Evolutionary conservation across 768 basidiomycete species (phyloP), one percentile per base, ranked within the genome.

Genomic region (Hericium coralloides): DNA sequence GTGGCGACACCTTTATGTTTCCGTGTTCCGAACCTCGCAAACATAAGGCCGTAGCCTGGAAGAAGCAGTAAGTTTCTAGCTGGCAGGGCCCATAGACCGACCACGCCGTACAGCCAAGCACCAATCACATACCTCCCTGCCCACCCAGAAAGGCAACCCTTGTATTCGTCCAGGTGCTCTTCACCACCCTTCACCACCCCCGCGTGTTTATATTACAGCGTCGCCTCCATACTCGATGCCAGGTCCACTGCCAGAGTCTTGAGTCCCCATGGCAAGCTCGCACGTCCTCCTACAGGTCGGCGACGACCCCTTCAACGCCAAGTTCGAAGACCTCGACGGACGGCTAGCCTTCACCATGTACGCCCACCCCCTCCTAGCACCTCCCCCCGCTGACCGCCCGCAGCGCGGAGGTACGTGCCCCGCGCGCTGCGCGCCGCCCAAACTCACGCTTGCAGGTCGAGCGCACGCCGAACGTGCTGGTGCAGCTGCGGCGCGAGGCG

Each of bases 291-390:
- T 82, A 52, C 86, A 89, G 66, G 85, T 76, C 64, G 83, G 81
- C n/a, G 72, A 76, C 49, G 79, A 89, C 65, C 80, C 80, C 0
- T 81, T 84, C 69, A 76, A 74, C 47, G 78, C 80, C 55, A 70
- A 70, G 36, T 88, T 82, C 62, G 77, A 83, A 66, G 87, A 90
- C 67, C 66, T 78, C 10, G 84, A 87, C 60, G 77, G 78, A 37
- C 76, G 80, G 38, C 71, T 74, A 22, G 88, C 87, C 0, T 90
- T 88, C 67, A 79, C 84, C 1, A 68, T 89, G 87, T 89, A 67
- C 60, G 87, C 73, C 2, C 52, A 7, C 49, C 31, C 1, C 31
- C 8, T 31, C 22, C 17, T 15, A 55, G 4, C 25, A 3, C 36
- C 25, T 8, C 9, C 31, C 1, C 12, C 12, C 38, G 4, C 53